A percentile compares a stretch with the other conserved stretches of the same genome.
Evolutionary conservation across 148 eudicot species (phyloP).

Genomic region (Simmondsia chinensis): DNA sequence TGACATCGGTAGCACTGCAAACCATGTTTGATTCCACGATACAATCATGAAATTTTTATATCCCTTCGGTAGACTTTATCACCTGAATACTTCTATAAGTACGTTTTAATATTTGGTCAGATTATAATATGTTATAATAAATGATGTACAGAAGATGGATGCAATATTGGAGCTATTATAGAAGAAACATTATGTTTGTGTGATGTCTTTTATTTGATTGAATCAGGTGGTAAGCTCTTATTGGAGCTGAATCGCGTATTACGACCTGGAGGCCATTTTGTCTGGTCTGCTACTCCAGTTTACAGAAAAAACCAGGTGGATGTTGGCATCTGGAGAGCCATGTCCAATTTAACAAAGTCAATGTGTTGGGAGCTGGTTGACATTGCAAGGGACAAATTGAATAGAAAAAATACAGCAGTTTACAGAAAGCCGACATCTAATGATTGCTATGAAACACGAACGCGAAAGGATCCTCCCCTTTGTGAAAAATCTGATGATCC

Average conservation of each 20-base stretch:
- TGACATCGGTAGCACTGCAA: neutral
- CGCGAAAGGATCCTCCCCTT: slow-evolving; percentile 29
- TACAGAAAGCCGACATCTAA: slow-evolving; percentile 57
- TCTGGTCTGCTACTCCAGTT: slow-evolving; percentile 86
- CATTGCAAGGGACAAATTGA: slow-evolving; percentile 33
- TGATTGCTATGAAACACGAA: slow-evolving; percentile 60
- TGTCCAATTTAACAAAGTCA: slow-evolving; percentile 46
- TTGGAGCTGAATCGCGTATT: slow-evolving; percentile 63
- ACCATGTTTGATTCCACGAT: neutral
- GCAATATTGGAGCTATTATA: too few relatives aligned
- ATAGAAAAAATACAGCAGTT: slow-evolving; percentile 52
- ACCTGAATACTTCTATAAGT: too few relatives aligned
- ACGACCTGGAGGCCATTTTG: slow-evolving; percentile 75
- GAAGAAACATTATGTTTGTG: too few relatives aligned
- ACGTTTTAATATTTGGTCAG: too few relatives aligned
- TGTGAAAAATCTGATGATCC: slow-evolving; percentile 40
- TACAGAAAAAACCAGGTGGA: slow-evolving; percentile 42
- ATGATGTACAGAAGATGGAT: too few relatives aligned
- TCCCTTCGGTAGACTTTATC: too few relatives aligned
- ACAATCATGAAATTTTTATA: neutral
- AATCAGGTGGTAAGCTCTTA: slow-evolving; percentile 66
- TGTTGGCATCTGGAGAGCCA: slow-evolving; percentile 60
- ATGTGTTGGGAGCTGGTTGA: slow-evolving; percentile 63
- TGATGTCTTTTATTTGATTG: neutral
- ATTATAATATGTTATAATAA: too few relatives aligned